Evolutionary conservation across 768 basidiomycete genomes (phyloP).

Genomic region (Coprinellus aureogranulatus): DNA sequence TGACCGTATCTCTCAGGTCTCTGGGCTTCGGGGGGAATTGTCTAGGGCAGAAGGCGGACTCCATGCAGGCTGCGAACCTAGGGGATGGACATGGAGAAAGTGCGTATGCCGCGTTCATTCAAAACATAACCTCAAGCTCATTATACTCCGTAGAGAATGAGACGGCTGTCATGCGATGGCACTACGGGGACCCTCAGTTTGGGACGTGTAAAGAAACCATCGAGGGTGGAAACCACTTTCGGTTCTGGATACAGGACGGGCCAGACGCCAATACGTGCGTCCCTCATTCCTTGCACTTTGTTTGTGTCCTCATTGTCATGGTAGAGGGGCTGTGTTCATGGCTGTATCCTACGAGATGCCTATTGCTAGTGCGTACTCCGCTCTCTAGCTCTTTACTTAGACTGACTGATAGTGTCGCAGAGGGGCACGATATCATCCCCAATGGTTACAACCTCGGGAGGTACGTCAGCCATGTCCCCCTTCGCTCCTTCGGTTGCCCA

Average conservation of each 20-base stretch:
- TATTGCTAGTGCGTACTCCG: constrained; percentile 42
- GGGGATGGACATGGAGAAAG: constrained; percentile 79
- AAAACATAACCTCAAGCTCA: background rate
- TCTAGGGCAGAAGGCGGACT: constrained; percentile 75
- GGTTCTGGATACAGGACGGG: constrained; percentile 87
- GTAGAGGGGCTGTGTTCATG: constrained; percentile 71
- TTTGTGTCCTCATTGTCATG: background rate
- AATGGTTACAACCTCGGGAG: constrained; percentile 84
- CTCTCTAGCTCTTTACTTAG: constrained; percentile 9
- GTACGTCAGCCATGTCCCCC: constrained; percentile 31
- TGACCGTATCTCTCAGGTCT: constrained; percentile 42
- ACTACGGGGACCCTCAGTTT: constrained; percentile 77
- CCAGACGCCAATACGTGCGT: constrained; percentile 53
- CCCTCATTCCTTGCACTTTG: background rate
- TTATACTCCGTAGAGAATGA: constrained; percentile 66
- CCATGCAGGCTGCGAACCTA: constrained; percentile 67
- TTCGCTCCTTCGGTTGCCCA: background rate
- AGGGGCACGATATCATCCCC: constrained; percentile 65
- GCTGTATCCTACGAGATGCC: constrained; percentile 74
- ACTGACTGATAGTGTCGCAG: constrained; percentile 32
- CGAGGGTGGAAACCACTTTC: constrained; percentile 82
- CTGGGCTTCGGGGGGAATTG: constrained; percentile 76
- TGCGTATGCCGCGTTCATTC: constrained; percentile 34
- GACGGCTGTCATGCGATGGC: constrained; percentile 79
- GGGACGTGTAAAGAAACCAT: constrained; percentile 87